Evolutionary conservation across 306 rosid genomes (phyloP), one percentile per base, ranked within the genome.

Genomic region (Mimosa pudica): DNA sequence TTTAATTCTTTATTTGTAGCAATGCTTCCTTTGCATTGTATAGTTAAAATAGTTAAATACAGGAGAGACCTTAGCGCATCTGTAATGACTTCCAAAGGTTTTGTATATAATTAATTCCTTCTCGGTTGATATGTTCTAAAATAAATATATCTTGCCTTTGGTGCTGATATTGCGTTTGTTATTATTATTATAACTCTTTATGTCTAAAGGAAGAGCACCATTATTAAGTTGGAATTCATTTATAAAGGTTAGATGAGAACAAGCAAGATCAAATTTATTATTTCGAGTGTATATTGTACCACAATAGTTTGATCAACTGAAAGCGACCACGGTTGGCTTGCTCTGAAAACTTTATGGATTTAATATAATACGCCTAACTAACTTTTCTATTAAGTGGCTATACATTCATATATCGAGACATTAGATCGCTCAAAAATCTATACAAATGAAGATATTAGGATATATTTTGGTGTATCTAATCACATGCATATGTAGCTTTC

Each of bases 11-110:
- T 24, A 24, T 24, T 54, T 46, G 13, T 3, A n/a, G 32, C 55
- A 18, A 57, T 64, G 68, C 76, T n/a, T 74, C 80, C 76, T 75
- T 65, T 65, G 81, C 76, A 24, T 84, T 80, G 69, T 77, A 41
- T 54, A 35, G 45, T 69, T 75, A 61, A 45, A 49, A n/a, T 44
- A 32, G 64, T 57, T 8, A 8, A 57, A 57, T 57, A 57, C 32
- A 57, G 36, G 16, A 32, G 47, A 64, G 73, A 3, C 79, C 18
- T 18, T 63, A 10, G 36, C 70, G 20, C 51, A 18, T 35, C 18
- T 70, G 83, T 52, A 75, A 38, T 38, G 42, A 44, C 51, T 5
- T 12, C 57, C 33, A 55, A 9, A 32, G 41, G 33, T 6, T 32
- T 16, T 83, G 86, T 70, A 79, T 70, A 70, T 69, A 81, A 10